These are phyloP conservation scores for Hirschioporus abietinus DNA, from an alignment of 768 basidiomycete genomes.

Conservation along the genomic window DNA sequence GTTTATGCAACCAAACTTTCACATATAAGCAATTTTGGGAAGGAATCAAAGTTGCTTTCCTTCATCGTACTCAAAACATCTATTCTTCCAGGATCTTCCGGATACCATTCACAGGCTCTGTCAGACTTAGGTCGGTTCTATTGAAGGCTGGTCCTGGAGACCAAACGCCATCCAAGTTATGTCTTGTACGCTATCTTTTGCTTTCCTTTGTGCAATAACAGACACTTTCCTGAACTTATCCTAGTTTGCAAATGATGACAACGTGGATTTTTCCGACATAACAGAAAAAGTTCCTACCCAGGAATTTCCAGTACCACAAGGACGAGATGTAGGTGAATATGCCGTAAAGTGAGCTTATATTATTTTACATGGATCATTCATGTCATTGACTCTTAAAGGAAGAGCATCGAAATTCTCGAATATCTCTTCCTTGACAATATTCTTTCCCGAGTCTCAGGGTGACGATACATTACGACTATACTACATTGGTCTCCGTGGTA, in stretches of 20 bases:
- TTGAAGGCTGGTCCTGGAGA: slow-evolving; percentile 80
- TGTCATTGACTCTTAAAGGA: slow-evolving; percentile 2
- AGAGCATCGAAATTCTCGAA: slow-evolving; percentile 87
- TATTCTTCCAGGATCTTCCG: slow-evolving; percentile 57
- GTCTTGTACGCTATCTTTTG: slow-evolving; percentile 45
- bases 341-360: slow-evolving; percentile 58
- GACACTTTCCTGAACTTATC: not conserved
- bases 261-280: slow-evolving; percentile 77
- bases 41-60: slow-evolving; percentile 7
- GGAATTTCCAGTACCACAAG: slow-evolving; percentile 59
- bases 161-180: slow-evolving; percentile 68
- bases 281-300: slow-evolving; percentile 59
- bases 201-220: no score
- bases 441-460: slow-evolving; percentile 75
- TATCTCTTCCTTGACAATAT: slow-evolving; percentile 74
- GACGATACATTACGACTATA: slow-evolving; percentile 73
- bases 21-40: slow-evolving; percentile 16
- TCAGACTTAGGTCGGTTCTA: slow-evolving; percentile 76
- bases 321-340: slow-evolving; percentile 80
- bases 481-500: slow-evolving; percentile 82
- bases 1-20: slow-evolving; percentile 12
- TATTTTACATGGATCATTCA: not conserved
- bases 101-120: slow-evolving; percentile 82
- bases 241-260: slow-evolving; percentile 74
- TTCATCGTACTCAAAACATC: slow-evolving; percentile 1